Percentiles rank a stretch among this genome's conserved stretches.
These are phyloP conservation scores for Barnettozyma sp. DNA, from an alignment of 805 yeast genomes.

Conservation along the genomic window DNA sequence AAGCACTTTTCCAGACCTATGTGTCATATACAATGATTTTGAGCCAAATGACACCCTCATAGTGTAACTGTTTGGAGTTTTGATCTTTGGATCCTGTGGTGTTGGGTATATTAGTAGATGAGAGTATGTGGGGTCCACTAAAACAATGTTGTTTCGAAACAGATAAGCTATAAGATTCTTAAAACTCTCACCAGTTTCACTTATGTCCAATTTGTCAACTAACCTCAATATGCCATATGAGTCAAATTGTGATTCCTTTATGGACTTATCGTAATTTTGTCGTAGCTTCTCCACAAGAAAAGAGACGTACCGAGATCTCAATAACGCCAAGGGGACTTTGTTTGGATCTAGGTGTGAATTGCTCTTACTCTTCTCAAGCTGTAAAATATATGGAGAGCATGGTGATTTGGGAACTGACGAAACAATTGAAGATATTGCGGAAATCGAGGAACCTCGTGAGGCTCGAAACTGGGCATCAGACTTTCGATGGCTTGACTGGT, in stretches of 20 bases:
- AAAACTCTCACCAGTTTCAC: conserved; percentile 25
- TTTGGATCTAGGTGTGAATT: conserved; percentile 1
- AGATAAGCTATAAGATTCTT: conserved; percentile 27
- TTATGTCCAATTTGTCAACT: conserved; percentile 29
- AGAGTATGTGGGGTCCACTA: conserved; percentile 12
- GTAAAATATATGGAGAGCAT: conserved; percentile 14
- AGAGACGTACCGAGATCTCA: conserved; percentile 17
- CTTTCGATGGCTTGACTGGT: too few species aligned
- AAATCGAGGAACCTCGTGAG: conserved; percentile 26
- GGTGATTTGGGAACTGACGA: conserved; percentile 25
- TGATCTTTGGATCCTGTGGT: conserved; percentile 10
- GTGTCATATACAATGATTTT: conserved; percentile 21
- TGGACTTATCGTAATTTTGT: conserved; percentile 12
- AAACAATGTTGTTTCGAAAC: conserved; percentile 23
- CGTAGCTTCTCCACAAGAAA: conserved; percentile 9
- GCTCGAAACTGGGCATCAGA: conserved; percentile 8
- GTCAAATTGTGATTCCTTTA: conserved; percentile 26
- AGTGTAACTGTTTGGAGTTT: conserved; percentile 20
- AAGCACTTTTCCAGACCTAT: conserved; percentile 25
- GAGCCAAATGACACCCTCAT: conserved; percentile 15
- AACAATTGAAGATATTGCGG: conserved; percentile 24
- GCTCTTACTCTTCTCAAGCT: conserved; percentile 4
- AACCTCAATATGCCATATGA: conserved; percentile 31
- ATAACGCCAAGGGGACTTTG: conserved; percentile 15
- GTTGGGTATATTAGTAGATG: conserved; percentile 6